Base-by-base conservation (phyloP, 352 stramenopile genomes). In the Globisporangium solare region DNA sequence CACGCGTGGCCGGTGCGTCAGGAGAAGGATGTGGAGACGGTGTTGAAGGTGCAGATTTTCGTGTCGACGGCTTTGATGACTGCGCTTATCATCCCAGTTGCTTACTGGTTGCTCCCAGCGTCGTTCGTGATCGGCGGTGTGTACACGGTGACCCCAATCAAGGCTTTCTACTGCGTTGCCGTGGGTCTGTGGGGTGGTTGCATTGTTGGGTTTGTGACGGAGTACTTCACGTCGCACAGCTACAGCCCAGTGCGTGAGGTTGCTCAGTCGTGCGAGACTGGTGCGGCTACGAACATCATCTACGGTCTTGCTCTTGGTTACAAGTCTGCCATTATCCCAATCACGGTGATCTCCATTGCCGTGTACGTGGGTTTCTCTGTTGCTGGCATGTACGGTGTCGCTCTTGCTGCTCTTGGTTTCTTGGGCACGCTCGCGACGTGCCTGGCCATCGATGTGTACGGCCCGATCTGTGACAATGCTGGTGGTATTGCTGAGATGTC, bases 401-500 rank as follows among this genome's bases (percentile, higher is more conserved):
- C 82, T 8, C 88, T 99, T 63, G 94, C 97, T 24, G 97, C 97
- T 20, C 96, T 99, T 67, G 97, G 97, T 50, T 99, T 99, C 90
- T 89, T 99, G 41, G 96, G 94, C 54, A 99, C 98, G 62, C 94
- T 99, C 55, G 94, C 95, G 24, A 99, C 96, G 51, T 98, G 93
- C 66, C 88, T 99, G 51, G 98, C 97, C 21, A 99, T 99, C 83
- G 97, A 99, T 76, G 97, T 98, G 46, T 99, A 99, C 77, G 97
- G 97, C 47, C 97, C 97, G 22, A 98, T 99, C 52, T 98, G 95
- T 84, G 97, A 99, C 71, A 99, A 99, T 74, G 97, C 97, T 58
- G 95, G 95, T 76, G 97, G 97, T 65, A 99, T 99, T 79, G 97
- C 97, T 53, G 97, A 99, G 76, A 99, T 99, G 97, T 76, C 96